phyloP scores from a whole-genome alignment of 257 asterid species.

The Solanum lignicaule region DNA sequence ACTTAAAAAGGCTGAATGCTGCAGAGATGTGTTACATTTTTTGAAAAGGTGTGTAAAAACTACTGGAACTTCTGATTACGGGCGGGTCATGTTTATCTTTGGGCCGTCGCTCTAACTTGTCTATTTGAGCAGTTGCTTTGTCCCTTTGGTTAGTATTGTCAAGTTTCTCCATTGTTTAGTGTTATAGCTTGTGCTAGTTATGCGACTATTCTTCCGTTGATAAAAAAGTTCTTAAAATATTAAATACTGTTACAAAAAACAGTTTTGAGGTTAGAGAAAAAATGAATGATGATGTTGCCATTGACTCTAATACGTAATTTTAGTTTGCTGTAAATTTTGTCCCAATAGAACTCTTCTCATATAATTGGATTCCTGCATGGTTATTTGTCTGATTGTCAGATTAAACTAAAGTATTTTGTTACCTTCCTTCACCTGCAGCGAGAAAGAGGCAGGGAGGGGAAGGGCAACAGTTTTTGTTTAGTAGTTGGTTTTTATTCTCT shows the following conservation, averaged over 20 bases:
- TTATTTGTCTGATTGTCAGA: background rate
- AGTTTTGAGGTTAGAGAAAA: background rate
- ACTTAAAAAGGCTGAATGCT: background rate
- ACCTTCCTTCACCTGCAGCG: background rate
- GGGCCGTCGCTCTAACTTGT: background rate
- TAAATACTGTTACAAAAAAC: background rate
- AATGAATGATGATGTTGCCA: background rate
- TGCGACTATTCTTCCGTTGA: background rate
- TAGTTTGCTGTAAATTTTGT: background rate
- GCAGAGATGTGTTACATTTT: background rate
- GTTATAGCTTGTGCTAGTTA: background rate
- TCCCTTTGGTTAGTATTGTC: background rate
- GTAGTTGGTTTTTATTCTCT: background rate
- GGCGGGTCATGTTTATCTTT: background rate
- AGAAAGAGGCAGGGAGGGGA: background rate
- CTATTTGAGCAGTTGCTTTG: background rate
- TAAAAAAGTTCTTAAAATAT: background rate
- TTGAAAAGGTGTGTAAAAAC: background rate
- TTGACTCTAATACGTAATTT: background rate
- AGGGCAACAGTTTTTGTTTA: background rate
- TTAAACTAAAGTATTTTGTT: background rate
- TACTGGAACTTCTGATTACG: background rate
- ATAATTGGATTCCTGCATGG: background rate
- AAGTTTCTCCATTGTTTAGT: background rate
- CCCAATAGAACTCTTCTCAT: background rate